Evolutionary conservation across 1,139 yeast genomes (phyloP).

Genomic region (Magnusiomyces sp.): DNA sequence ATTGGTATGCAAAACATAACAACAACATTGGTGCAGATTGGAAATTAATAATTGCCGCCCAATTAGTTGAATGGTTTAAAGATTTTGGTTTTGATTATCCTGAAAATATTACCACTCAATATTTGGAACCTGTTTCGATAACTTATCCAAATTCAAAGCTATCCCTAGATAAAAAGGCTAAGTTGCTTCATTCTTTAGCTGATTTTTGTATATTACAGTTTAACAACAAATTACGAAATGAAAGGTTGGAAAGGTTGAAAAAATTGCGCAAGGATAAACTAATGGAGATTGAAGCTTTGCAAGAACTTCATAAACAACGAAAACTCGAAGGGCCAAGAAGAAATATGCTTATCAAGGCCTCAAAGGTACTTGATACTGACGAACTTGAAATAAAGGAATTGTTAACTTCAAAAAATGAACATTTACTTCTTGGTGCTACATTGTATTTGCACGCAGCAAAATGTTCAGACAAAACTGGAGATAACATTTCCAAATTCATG

Average conservation of each 20-base stretch:
- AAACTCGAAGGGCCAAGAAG: conserved; percentile 15
- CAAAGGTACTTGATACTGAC: conserved; percentile 42
- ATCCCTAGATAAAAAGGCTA: conserved; percentile 30
- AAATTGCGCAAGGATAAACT: not conserved
- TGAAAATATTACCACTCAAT: conserved; percentile 9
- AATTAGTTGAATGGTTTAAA: conserved; percentile 13
- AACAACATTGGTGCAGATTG: conserved; percentile 1
- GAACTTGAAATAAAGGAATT: conserved; percentile 38
- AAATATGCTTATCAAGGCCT: not conserved
- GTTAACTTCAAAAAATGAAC: conserved; percentile 29
- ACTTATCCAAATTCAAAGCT: conserved; percentile 16
- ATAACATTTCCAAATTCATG: conserved; percentile 67
- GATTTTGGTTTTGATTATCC: conserved; percentile 12
- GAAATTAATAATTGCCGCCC: conserved; percentile 8
- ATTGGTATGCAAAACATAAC: not conserved
- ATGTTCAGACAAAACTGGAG: conserved; percentile 40
- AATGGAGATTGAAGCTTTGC: no score
- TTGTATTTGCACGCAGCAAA: conserved; percentile 52
- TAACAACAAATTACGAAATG: conserved; percentile 30
- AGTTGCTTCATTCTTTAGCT: conserved; percentile 54
- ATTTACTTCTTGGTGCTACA: conserved; percentile 35
- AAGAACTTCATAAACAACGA: conserved; percentile 17
- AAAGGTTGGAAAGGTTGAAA: conserved; percentile 38
- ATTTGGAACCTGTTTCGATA: conserved; percentile 13
- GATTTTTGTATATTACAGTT: conserved; percentile 67